Percentiles rank a stretch among this genome's conserved stretches.
phyloP scores from a whole-genome alignment of 2,329 filamentous ascomycete genomes.

The Sclerotinia subarctica region DNA sequence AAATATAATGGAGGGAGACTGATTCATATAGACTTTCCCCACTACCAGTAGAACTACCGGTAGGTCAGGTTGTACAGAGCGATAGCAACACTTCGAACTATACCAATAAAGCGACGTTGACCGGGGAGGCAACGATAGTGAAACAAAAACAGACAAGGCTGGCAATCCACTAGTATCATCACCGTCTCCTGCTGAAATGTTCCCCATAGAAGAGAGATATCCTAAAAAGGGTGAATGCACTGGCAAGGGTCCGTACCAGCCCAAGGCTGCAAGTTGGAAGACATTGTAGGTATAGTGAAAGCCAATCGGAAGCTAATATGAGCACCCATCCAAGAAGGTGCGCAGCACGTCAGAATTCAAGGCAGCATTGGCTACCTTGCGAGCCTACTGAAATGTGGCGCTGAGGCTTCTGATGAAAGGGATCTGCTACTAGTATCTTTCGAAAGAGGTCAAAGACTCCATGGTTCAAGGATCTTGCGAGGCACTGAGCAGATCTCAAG shows the following conservation, averaged over 20 bases:
- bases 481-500: conserved; percentile 35
- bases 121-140: conserved; percentile 9
- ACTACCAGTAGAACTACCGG: conserved; percentile 3
- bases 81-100: conserved; percentile 12
- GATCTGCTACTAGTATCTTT: conserved; percentile 22
- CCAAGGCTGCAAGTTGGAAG: conserved; percentile 15
- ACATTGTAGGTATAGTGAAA: conserved; percentile 1
- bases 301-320: conserved; percentile 12
- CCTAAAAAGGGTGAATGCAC: conserved; percentile 8
- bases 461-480: conserved; percentile 36
- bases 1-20: conserved; percentile 7
- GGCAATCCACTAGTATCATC: conserved; percentile 6
- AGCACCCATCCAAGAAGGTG: not conserved
- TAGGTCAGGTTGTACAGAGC: not conserved
- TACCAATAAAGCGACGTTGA: conserved; percentile 16
- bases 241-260: conserved; percentile 5
- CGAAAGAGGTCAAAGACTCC: conserved; percentile 34
- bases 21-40: conserved; percentile 17
- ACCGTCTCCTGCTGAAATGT: conserved; percentile 1
- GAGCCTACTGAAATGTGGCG: conserved; percentile 28
- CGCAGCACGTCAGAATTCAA: conserved; percentile 17
- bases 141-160: conserved; percentile 16
- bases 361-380: conserved; percentile 13
- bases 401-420: conserved; percentile 25
- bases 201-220: not conserved